Percentiles rank a stretch among this genome's conserved stretches.
phyloP scores from a whole-genome alignment of 805 yeast species.

The Yarrowia yakushimensis region DNA sequence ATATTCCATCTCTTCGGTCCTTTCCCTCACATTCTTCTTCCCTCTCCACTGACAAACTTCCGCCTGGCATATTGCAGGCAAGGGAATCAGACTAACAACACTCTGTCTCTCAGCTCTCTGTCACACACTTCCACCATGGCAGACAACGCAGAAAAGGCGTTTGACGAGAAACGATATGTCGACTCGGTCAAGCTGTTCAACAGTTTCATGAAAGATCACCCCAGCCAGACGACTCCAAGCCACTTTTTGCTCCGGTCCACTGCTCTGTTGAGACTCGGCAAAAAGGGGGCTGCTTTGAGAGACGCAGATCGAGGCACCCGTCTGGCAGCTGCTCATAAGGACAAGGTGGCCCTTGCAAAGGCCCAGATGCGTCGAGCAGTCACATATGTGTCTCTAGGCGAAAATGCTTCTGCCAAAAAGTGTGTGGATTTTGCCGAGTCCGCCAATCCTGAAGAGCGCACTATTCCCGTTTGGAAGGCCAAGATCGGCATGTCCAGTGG shows the following conservation, averaged over 20 bases:
- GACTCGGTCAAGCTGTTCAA: constrained; percentile 26
- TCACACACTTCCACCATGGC: not conserved
- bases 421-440: constrained; percentile 31
- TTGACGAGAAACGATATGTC: constrained; percentile 24
- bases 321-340: not conserved
- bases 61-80: not conserved
- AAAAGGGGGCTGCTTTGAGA: constrained; percentile 28
- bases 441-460: constrained; percentile 28
- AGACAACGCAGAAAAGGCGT: not conserved
- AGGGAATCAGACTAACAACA: not conserved
- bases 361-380: constrained; percentile 39
- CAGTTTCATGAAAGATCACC: constrained; percentile 21
- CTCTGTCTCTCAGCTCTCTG: too few species aligned
- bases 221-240: constrained; percentile 25
- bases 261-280: constrained; percentile 28
- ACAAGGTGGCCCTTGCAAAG: constrained; percentile 29
- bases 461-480: constrained; percentile 29
- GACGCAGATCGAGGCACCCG: constrained; percentile 34
- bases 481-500: constrained; percentile 27
- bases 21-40: too few species aligned
- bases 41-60: not conserved
- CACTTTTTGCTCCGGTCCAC: constrained; percentile 30
- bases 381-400: constrained; percentile 31
- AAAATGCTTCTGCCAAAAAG: constrained; percentile 33
- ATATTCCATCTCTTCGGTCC: too few species aligned